Evolutionary conservation across 176 grass and related monocot genomes (phyloP).

Genomic region (Oryza coarctata): DNA sequence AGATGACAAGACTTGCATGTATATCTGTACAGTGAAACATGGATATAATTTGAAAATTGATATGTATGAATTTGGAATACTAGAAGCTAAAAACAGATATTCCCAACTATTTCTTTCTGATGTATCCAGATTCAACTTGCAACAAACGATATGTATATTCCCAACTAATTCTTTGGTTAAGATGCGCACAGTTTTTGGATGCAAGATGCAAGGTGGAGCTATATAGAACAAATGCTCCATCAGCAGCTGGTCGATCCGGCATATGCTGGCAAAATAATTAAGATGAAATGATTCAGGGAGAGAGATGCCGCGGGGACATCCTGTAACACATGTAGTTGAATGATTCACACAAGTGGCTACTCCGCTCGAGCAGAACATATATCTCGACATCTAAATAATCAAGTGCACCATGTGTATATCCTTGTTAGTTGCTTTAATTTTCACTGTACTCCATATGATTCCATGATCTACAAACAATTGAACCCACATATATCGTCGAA

Average conservation of each 20-base stretch:
- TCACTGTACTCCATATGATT: too few relatives aligned
- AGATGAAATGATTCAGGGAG: background rate
- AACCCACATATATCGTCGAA: too few relatives aligned
- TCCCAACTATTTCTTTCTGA: background rate
- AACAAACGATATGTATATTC: background rate
- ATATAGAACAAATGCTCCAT: background rate
- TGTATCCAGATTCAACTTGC: background rate
- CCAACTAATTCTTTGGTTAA: background rate
- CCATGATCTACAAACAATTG: too few relatives aligned
- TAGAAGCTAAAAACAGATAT: too few relatives aligned
- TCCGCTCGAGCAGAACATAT: too few relatives aligned
- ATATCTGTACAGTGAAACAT: too few relatives aligned
- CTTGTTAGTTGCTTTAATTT: background rate
- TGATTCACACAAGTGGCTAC: background rate
- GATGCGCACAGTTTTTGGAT: background rate
- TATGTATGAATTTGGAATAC: too few relatives aligned
- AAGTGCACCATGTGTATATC: too few relatives aligned
- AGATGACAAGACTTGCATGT: too few relatives aligned
- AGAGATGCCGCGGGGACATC: background rate
- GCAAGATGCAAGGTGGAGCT: background rate
- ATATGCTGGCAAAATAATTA: background rate
- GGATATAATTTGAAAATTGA: too few relatives aligned
- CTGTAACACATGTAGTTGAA: background rate
- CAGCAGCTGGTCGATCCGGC: background rate
- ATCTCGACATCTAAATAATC: too few relatives aligned